Percentiles rank a stretch among this genome's conserved stretches.
Evolutionary conservation across 768 basidiomycete genomes (phyloP).

Genomic region (Mycena olivaceomarginata): DNA sequence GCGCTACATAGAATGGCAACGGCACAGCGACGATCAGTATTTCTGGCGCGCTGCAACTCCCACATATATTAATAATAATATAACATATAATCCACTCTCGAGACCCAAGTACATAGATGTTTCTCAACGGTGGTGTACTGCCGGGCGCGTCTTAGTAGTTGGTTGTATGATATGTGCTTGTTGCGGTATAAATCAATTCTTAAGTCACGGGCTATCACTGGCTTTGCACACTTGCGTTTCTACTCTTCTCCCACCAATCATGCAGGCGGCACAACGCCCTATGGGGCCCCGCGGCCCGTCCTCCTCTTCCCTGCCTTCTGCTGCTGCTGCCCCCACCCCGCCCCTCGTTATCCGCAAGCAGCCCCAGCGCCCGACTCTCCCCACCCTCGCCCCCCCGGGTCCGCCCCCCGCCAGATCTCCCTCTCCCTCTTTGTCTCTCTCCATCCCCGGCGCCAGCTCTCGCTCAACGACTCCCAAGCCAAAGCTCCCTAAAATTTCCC

Average conservation of each 20-base stretch:
- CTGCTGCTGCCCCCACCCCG: conserved; percentile 50
- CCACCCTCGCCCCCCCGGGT: conserved; percentile 36
- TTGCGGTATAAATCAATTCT: too few species aligned
- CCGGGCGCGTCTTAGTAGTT: too few species aligned
- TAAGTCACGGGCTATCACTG: too few species aligned
- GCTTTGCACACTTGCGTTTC: too few species aligned
- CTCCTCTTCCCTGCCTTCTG: conserved; percentile 24
- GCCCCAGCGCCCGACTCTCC: conserved; percentile 45
- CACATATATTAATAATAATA: too few species aligned
- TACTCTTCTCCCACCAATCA: conserved; percentile 41
- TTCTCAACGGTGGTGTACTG: too few species aligned
- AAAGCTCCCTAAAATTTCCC: conserved; percentile 52
- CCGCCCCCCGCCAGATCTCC: conserved; percentile 54
- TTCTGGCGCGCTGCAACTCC: too few species aligned
- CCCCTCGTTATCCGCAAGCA: conserved; percentile 56
- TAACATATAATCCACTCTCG: too few species aligned
- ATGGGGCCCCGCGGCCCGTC: conserved; percentile 56
- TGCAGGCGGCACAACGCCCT: conserved; percentile 56
- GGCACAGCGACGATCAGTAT: too few species aligned
- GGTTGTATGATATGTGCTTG: too few species aligned
- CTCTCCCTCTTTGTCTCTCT: conserved; percentile 52
- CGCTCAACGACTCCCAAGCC: conserved; percentile 56
- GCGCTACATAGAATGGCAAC: too few species aligned
- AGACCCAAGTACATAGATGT: too few species aligned
- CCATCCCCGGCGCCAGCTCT: conserved; percentile 50